A percentile compares a stretch with the other conserved stretches of the same genome.
phyloP scores from a whole-genome alignment of 352 stramenopile species.

The Globisporangium emineosum region DNA sequence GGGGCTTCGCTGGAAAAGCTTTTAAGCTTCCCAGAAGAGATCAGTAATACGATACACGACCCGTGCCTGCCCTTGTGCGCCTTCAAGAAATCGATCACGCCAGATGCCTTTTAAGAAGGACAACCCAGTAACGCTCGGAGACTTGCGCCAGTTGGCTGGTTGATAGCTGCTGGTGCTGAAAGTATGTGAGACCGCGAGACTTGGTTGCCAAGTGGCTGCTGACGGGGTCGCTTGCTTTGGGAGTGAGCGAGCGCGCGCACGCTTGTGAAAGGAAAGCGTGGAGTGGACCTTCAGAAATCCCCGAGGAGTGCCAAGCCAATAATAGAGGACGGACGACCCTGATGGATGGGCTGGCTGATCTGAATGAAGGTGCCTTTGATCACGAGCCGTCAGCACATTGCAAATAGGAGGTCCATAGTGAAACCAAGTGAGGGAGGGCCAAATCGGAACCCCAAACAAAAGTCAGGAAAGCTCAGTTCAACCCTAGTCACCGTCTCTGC shows the following conservation, averaged over 20 bases:
- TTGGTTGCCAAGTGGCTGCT: neutral
- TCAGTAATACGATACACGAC: neutral
- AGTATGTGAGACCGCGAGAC: neutral
- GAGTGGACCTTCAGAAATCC: conserved; percentile 4
- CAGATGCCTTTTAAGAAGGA: conserved; percentile 7
- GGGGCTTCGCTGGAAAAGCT: no score
- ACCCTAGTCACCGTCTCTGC: neutral
- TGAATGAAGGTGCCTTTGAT: conserved; percentile 1
- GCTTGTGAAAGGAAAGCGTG: neutral
- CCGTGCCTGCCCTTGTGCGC: neutral
- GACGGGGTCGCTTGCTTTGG: neutral
- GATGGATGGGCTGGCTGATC: neutral
- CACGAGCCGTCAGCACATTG: neutral
- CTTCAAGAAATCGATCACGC: conserved; percentile 1
- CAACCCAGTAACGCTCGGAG: neutral
- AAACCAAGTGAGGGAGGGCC: neutral
- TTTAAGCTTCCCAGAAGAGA: neutral
- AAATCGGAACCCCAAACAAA: conserved; percentile 3
- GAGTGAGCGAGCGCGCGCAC: neutral
- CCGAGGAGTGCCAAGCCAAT: neutral
- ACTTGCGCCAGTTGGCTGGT: neutral
- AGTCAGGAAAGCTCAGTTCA: no score
- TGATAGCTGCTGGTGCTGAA: neutral
- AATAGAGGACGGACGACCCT: neutral
- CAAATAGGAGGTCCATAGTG: neutral